Evolutionary conservation across 2,329 filamentous ascomycete genomes (phyloP).

Genomic region (Claviceps sp.): DNA sequence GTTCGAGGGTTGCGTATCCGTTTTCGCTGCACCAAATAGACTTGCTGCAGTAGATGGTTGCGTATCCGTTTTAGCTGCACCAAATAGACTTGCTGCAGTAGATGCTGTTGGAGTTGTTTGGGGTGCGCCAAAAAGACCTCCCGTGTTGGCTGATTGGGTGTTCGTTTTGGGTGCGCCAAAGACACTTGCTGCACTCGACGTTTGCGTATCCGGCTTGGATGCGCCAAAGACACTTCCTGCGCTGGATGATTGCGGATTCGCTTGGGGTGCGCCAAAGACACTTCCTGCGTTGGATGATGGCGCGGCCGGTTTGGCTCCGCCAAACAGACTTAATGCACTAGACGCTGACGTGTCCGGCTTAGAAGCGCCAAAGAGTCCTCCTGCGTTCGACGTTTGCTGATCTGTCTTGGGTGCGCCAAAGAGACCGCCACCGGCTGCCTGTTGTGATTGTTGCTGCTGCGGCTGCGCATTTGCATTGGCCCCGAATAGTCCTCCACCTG

Average conservation of each 20-base stretch:
- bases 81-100: constrained; percentile 7
- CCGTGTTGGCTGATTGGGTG: constrained; percentile 10
- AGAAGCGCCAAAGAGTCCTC: constrained; percentile 5
- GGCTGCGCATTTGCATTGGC: constrained; percentile 11
- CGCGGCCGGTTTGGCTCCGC: constrained; percentile 10
- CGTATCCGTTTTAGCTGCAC: background rate
- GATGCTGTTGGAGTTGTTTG: constrained; percentile 9
- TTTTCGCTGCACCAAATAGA: constrained; percentile 16
- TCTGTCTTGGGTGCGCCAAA: constrained; percentile 14
- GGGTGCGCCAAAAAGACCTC: constrained; percentile 17
- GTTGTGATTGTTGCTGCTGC: constrained; percentile 14
- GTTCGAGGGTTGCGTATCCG: constrained; percentile 9
- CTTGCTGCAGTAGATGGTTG: constrained; percentile 16
- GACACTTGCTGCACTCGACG: constrained; percentile 13
- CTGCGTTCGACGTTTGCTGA: constrained; percentile 7
- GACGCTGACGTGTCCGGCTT: too few relatives aligned
- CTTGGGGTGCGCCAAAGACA: constrained; percentile 15
- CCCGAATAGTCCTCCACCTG: constrained; percentile 20
- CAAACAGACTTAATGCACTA: constrained; percentile 14
- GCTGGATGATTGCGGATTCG: constrained; percentile 9
- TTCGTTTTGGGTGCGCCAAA: constrained; percentile 15
- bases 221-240: constrained; percentile 18
- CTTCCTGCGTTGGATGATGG: constrained; percentile 12
- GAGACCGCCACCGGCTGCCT: constrained; percentile 16
- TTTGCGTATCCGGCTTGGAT: constrained; percentile 8